Evolutionary conservation across 2,329 filamentous ascomycete genomes (phyloP).

Genomic region (Lachnellula hyalina): DNA sequence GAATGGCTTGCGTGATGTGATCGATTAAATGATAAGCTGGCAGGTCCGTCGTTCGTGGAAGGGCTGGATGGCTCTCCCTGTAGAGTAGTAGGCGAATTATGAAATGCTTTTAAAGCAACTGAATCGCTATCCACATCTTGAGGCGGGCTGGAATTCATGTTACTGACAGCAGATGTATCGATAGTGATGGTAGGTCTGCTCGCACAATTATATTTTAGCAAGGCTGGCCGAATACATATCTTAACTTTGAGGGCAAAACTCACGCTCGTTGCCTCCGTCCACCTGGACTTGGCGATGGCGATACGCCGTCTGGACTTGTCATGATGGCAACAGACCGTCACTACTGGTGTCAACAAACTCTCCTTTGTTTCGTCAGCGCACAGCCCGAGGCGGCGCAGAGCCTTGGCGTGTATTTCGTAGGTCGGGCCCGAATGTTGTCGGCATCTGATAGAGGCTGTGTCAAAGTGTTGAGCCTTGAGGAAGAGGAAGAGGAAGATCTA

Average conservation of each 20-base stretch:
- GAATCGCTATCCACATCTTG: conserved; percentile 31
- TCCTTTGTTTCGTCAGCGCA: conserved; percentile 18
- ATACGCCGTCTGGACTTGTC: conserved; percentile 15
- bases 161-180: conserved; percentile 48
- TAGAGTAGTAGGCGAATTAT: conserved; percentile 32
- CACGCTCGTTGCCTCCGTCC: conserved; percentile 32
- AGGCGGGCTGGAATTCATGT: conserved; percentile 18
- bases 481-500: conserved; percentile 6
- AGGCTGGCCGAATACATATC: conserved; percentile 10
- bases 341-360: conserved; percentile 11
- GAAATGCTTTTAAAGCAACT: conserved; percentile 31
- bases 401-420: conserved; percentile 21
- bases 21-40: conserved; percentile 10
- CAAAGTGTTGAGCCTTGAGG: neutral
- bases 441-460: conserved; percentile 25
- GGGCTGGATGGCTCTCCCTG: conserved; percentile 32
- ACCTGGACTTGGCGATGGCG: conserved; percentile 21
- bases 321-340: conserved; percentile 15
- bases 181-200: conserved; percentile 49
- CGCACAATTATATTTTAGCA: conserved; percentile 15
- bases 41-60: conserved; percentile 29
- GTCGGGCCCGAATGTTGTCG: conserved; percentile 12
- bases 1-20: conserved; percentile 21
- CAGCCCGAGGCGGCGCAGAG: conserved; percentile 24
- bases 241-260: conserved; percentile 14